A percentile compares a stretch with the other conserved stretches of the same genome.
These are phyloP conservation scores for Mucor mucedo DNA, from an alignment of 371 early-diverging fungal species.

Conservation along the genomic window DNA sequence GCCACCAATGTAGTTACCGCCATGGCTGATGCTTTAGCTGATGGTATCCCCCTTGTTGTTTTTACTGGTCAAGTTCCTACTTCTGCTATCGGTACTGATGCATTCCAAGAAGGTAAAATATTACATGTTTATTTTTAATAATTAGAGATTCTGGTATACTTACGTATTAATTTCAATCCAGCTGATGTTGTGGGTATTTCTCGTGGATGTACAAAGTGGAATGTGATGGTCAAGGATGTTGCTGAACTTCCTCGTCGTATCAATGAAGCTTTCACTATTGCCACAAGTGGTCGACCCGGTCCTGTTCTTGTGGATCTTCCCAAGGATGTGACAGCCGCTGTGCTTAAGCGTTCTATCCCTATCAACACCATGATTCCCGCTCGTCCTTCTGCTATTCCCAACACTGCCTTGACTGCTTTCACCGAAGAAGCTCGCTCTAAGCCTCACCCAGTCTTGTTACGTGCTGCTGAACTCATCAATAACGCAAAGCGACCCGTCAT, in stretches of 20 bases:
- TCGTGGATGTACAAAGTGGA: constrained; percentile 97
- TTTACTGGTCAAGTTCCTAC: constrained; percentile 95
- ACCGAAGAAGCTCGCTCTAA: constrained; percentile 53
- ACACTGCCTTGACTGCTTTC: constrained; percentile 53
- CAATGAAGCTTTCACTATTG: constrained; percentile 96
- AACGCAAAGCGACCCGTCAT: constrained; percentile 90
- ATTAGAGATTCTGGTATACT: no score
- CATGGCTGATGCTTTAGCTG: constrained; percentile 95
- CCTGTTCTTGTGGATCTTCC: constrained; percentile 98
- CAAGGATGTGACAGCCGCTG: constrained; percentile 94
- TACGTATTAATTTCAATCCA: background rate
- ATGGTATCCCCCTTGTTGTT: constrained; percentile 95
- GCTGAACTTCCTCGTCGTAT: constrained; percentile 94
- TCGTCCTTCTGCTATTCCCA: constrained; percentile 59
- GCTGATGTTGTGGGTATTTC: constrained; percentile 96
- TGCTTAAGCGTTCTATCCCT: constrained; percentile 84
- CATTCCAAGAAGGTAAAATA: constrained; percentile 86
- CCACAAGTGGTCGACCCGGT: constrained; percentile 95
- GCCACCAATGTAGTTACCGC: constrained; percentile 97
- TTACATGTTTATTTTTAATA: no score
- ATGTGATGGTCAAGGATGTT: constrained; percentile 97
- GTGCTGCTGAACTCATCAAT: constrained; percentile 86
- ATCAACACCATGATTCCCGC: constrained; percentile 70
- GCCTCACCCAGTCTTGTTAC: constrained; percentile 56
- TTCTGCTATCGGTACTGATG: constrained; percentile 92